Percentiles rank a stretch among this genome's conserved stretches.
Evolutionary conservation across 2,329 filamentous ascomycete species (phyloP).

Genomic region (Lachnellula cervina): DNA sequence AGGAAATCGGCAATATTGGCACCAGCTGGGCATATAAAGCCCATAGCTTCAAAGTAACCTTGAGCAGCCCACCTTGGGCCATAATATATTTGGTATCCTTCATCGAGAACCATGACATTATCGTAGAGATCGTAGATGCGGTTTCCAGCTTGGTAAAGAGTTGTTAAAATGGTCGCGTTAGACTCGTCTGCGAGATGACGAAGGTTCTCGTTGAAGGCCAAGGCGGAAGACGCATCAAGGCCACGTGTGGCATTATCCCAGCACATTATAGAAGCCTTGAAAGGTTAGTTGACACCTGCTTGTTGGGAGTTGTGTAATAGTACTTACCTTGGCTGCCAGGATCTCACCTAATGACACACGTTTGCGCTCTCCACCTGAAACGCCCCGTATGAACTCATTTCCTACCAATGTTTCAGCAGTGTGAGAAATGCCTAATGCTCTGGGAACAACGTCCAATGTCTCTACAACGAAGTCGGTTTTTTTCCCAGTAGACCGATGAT

Average conservation of each 20-base stretch:
- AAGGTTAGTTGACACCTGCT: no score
- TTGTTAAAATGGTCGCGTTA: slow-evolving; percentile 56
- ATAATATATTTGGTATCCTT: slow-evolving; percentile 62
- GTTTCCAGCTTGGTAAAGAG: slow-evolving; percentile 66
- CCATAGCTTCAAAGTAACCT: slow-evolving; percentile 60
- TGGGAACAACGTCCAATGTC: slow-evolving; percentile 17
- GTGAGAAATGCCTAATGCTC: slow-evolving; percentile 44
- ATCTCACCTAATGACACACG: slow-evolving; percentile 55
- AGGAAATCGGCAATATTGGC: slow-evolving; percentile 63
- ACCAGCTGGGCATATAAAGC: slow-evolving; percentile 57
- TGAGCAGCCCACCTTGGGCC: slow-evolving; percentile 53
- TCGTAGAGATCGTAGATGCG: slow-evolving; percentile 66
- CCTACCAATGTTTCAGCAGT: slow-evolving; percentile 52
- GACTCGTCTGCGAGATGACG: slow-evolving; percentile 59
- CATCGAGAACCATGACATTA: slow-evolving; percentile 63
- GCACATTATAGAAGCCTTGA: slow-evolving; percentile 43
- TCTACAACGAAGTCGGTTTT: slow-evolving; percentile 37
- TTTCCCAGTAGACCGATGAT: slow-evolving; percentile 41
- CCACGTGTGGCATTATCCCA: slow-evolving; percentile 66
- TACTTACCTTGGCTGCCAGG: slow-evolving; percentile 25
- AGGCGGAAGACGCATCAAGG: slow-evolving; percentile 45
- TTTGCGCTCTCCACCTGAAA: slow-evolving; percentile 58
- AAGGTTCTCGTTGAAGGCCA: slow-evolving; percentile 27
- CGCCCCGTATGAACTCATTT: slow-evolving; percentile 57
- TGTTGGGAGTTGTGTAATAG: no score